A percentile compares a stretch with the other conserved stretches of the same genome.
Conservation (phyloP, 2,329 filamentous ascomycete genomes). For the Ophiocordyceps australis region DNA sequence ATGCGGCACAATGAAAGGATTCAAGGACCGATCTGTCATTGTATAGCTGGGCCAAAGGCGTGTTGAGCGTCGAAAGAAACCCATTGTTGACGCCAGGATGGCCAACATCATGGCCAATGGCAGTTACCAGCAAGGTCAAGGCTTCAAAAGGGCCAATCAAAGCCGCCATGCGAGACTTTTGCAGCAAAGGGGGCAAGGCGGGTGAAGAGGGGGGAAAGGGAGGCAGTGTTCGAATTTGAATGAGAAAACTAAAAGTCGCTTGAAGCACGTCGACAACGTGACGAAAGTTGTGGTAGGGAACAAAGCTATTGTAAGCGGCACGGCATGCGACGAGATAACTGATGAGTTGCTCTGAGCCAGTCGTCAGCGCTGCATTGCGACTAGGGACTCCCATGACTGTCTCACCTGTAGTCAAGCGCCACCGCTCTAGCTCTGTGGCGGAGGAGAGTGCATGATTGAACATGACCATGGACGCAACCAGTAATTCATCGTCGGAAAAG, state of each 20-base stretch:
- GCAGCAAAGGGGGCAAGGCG: too few relatives aligned
- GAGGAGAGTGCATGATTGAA: constrained; percentile 67
- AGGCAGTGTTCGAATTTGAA: constrained; percentile 60
- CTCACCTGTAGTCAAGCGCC: constrained; percentile 62
- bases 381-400: too few relatives aligned
- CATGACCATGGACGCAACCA: constrained; percentile 74
- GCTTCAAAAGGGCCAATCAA: constrained; percentile 78
- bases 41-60: constrained; percentile 84
- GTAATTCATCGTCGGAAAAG: constrained; percentile 76
- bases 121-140: constrained; percentile 75
- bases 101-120: constrained; percentile 95
- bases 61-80: constrained; percentile 80
- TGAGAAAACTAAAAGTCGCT: constrained; percentile 77
- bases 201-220: constrained; percentile 30
- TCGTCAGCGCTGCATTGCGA: constrained; percentile 20
- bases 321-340: constrained; percentile 78
- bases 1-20: constrained; percentile 93
- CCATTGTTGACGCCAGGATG: constrained; percentile 97
- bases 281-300: constrained; percentile 95
- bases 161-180: constrained; percentile 48
- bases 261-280: constrained; percentile 94
- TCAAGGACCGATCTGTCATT: constrained; percentile 94
- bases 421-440: constrained; percentile 65
- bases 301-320: constrained; percentile 88
- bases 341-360: constrained; percentile 51